phyloP scores from a whole-genome alignment of 1,284 basidiomycete genomes.

The Puccinia sorghi region DNA sequence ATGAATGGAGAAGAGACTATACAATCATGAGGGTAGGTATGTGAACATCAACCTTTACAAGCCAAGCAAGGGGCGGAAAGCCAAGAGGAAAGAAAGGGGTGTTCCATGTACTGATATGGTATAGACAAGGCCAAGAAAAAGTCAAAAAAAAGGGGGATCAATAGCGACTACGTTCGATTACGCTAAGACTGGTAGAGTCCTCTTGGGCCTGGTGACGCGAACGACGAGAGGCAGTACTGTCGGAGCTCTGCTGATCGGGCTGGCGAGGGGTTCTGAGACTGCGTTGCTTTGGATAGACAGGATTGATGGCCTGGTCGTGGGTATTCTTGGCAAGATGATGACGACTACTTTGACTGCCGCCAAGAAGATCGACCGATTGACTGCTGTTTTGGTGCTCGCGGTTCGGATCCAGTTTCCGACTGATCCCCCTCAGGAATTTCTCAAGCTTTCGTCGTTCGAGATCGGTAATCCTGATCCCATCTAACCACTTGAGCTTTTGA shows the following conservation, averaged over 20 bases:
- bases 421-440: conserved; percentile 50
- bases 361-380: background rate
- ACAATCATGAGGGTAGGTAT: background rate
- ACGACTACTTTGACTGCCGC: background rate
- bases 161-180: conserved; percentile 18
- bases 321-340: background rate
- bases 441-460: conserved; percentile 50
- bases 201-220: background rate
- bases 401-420: conserved; percentile 45
- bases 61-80: background rate
- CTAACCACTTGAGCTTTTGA: conserved; percentile 67
- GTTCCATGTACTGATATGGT: background rate
- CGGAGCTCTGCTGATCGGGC: background rate
- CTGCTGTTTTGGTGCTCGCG: background rate
- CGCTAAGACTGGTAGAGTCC: background rate
- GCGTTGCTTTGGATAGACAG: background rate
- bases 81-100: background rate
- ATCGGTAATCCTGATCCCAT: conserved; percentile 71
- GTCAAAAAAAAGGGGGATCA: background rate
- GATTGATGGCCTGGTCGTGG: background rate
- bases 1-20: background rate
- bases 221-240: background rate
- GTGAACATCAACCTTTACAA: background rate
- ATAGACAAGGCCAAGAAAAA: no score
- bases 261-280: background rate